Conservation (phyloP, 805 yeast genomes). For the Candida corydali region DNA sequence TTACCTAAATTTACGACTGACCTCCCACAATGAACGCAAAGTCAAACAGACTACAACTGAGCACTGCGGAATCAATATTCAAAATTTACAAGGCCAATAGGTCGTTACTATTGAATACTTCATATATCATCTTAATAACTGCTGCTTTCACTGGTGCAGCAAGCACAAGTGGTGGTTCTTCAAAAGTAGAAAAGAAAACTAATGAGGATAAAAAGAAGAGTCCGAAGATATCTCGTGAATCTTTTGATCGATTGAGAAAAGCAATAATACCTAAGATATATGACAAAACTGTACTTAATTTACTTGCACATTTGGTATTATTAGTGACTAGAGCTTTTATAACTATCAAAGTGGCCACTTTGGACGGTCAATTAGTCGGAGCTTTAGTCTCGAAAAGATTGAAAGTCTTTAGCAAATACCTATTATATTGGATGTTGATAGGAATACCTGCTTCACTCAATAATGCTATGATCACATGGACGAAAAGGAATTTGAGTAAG, state of each 20-base stretch:
- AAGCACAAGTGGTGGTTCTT: constrained; percentile 12
- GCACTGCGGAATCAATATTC: constrained; percentile 16
- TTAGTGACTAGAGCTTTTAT: constrained; percentile 66
- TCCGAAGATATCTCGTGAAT: constrained; percentile 26
- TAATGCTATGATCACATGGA: constrained; percentile 63
- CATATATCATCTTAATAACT: constrained; percentile 37
- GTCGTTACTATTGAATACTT: constrained; percentile 36
- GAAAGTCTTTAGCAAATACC: constrained; percentile 54
- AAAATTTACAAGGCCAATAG: constrained; percentile 37
- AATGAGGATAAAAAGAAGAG: constrained; percentile 12
- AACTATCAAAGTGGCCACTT: constrained; percentile 76
- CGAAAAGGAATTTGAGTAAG: constrained; percentile 54
- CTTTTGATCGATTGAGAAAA: constrained; percentile 25
- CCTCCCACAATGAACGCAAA: neutral
- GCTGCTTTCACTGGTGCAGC: constrained; percentile 44
- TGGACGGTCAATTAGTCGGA: constrained; percentile 84
- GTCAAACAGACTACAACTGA: neutral
- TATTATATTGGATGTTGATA: constrained; percentile 74
- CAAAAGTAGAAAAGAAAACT: constrained; percentile 6
- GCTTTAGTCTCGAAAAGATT: constrained; percentile 71
- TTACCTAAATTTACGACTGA: too few species aligned
- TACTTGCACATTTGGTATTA: constrained; percentile 53
- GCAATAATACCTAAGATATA: constrained; percentile 31
- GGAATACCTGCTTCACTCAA: constrained; percentile 85
- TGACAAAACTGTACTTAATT: constrained; percentile 28